Evolutionary conservation across 441 rosid genomes (phyloP).

Genomic region (Gossypium trilobum): DNA sequence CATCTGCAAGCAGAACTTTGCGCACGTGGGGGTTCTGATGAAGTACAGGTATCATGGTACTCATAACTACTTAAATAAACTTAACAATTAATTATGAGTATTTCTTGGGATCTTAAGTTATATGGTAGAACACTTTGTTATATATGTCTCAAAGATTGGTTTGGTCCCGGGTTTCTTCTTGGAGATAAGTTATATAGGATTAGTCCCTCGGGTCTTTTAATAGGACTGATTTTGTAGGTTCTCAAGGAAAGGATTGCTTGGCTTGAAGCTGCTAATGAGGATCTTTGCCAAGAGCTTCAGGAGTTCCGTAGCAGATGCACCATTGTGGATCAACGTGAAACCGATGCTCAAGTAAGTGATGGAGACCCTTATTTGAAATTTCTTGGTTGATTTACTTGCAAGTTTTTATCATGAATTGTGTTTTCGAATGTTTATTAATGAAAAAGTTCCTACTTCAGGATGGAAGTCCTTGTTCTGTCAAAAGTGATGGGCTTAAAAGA

Average conservation of each 20-base stretch:
- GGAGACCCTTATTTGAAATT: not conserved
- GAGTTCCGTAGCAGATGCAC: constrained; percentile 66
- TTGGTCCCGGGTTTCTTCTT: not conserved
- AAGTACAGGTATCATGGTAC: constrained; percentile 55
- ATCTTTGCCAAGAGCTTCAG: constrained; percentile 88
- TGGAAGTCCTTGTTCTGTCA: constrained; percentile 46
- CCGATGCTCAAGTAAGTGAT: constrained; percentile 61
- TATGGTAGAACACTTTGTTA: not conserved
- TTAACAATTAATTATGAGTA: not conserved
- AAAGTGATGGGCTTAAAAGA: constrained; percentile 72
- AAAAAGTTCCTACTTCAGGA: constrained; percentile 37
- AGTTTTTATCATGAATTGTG: not conserved
- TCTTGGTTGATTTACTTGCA: not conserved
- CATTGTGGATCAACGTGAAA: constrained; percentile 49
- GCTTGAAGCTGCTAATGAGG: constrained; percentile 87
- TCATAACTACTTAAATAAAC: not conserved
- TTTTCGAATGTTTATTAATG: constrained; percentile 10
- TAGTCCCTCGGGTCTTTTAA: not conserved
- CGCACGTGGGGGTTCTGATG: constrained; percentile 72
- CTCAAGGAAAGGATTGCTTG: constrained; percentile 30
- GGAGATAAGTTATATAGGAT: not conserved
- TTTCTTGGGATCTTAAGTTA: constrained; percentile 1
- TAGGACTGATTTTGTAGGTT: constrained; percentile 33
- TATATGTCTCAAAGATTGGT: not conserved
- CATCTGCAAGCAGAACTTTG: constrained; percentile 91